phyloP scores from a whole-genome alignment of 1,284 basidiomycete species.

The Trametes polyzona region DNA sequence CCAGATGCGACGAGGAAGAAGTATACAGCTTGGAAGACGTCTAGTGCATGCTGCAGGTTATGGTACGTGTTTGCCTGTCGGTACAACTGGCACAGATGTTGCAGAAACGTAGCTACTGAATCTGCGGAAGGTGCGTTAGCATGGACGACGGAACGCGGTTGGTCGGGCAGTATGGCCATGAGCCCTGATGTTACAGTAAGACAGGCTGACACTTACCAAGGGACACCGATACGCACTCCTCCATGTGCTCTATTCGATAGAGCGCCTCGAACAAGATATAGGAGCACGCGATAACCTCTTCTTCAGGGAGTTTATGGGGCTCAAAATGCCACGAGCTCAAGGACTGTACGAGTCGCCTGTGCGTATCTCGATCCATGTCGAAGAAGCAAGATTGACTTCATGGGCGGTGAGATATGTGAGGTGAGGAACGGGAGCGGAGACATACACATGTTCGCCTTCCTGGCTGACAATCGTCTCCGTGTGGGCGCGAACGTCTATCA shows the following conservation, averaged over 20 bases:
- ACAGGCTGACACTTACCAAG: conserved; percentile 56
- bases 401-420: conserved; percentile 30
- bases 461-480: conserved; percentile 74
- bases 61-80: conserved; percentile 91
- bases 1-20: conserved; percentile 79
- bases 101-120: conserved; percentile 76
- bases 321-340: conserved; percentile 88
- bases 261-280: conserved; percentile 78
- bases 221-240: conserved; percentile 64
- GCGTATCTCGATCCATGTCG: conserved; percentile 37
- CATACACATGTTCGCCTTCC: conserved; percentile 51
- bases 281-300: conserved; percentile 81
- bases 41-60: conserved; percentile 94
- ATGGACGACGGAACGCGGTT: neutral
- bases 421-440: conserved; percentile 25
- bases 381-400: conserved; percentile 37
- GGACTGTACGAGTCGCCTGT: conserved; percentile 61
- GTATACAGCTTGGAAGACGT: conserved; percentile 92
- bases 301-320: conserved; percentile 78
- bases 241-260: conserved; percentile 76
- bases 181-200: too few relatives aligned
- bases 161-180: too few relatives aligned
- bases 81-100: conserved; percentile 85
- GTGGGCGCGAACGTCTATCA: conserved; percentile 83
- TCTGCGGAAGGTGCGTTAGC: conserved; percentile 40